These are phyloP conservation scores for sunflower (Helianthus annuus) DNA, from an alignment of 129 eudicot species.

Conservation along the genomic window DNA sequence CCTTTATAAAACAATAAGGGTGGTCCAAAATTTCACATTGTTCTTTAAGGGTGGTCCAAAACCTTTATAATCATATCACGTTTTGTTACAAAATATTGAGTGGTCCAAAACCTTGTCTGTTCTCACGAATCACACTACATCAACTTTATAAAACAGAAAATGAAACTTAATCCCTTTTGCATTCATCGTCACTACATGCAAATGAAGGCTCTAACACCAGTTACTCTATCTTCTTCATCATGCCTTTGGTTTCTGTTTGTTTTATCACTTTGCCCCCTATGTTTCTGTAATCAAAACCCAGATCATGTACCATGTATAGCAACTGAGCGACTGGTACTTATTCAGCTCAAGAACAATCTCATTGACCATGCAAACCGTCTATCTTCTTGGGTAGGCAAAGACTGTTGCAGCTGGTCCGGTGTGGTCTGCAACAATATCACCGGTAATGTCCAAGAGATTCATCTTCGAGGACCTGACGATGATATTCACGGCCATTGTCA, in stretches of 20 bases:
- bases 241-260: conserved; percentile 18
- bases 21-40: no score
- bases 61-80: no score
- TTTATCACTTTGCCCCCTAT: neutral
- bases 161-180: neutral
- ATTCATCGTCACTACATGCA: neutral
- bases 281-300: conserved; percentile 9
- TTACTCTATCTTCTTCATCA: neutral
- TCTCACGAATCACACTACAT: no score
- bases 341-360: conserved; percentile 18
- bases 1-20: no score
- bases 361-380: conserved; percentile 19
- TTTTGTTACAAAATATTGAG: no score
- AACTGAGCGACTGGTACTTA: conserved; percentile 9
- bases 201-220: neutral
- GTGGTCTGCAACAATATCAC: conserved; percentile 16
- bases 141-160: neutral
- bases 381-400: conserved; percentile 21
- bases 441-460: conserved; percentile 10
- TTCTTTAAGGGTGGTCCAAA: no score
- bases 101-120: no score
- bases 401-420: conserved; percentile 23
- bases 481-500: neutral
- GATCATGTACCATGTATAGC: conserved; percentile 4
- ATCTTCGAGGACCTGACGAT: conserved; percentile 10